Base-by-base conservation (phyloP, 768 basidiomycete species). In the Leccinum truebloodii region DNA sequence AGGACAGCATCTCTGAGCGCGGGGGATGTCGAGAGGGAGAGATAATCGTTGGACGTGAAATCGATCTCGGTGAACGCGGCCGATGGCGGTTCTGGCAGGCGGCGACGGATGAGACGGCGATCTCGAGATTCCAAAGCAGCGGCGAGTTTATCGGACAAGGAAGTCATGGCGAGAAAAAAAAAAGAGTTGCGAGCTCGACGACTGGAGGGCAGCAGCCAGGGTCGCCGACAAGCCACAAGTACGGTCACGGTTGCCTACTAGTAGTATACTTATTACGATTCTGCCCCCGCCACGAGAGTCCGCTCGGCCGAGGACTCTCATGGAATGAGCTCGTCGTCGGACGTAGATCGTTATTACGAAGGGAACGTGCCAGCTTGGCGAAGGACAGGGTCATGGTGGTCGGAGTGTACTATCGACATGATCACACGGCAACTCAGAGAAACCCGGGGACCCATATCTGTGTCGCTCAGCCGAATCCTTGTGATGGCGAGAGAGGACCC, bases 11-110 rank as follows among this genome's bases (percentile, higher is more conserved):
- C 56, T 30, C 88, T 87, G 13, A 95, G 80, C 20, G 65, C 62
- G 1, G 79, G 66, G 3, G 87, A 91, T 22, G 77, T 72, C 2
- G 94, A 79, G 26, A 97, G 81, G 0, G 93, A 94, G 56, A 97
- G 88, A 75, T 95, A 97, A 74, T 97, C 94, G 73, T 96, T 97
- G 3, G 93, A 90, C n/a, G 82, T 89, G 73, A 94, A 93, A 69
- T 94, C 91, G 63, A 57, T 69, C 52, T 67, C 63, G 14, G 73
- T 53, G 20, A 73, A 65, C 6, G 77, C 72, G 6, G 76, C 71
- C 20, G 81, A 73, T 48, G 73, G 72, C 0, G 82, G 81, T 59
- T 84, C 78, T 5, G 90, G 89, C 2, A 94, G 83, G 24, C 82
- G 78, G 44, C 91, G 84, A n/a, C 86, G 80, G 69, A 92, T 90